Evolutionary conservation across 495 filamentous ascomycete species (phyloP).

Genomic region (Podospora didyma): DNA sequence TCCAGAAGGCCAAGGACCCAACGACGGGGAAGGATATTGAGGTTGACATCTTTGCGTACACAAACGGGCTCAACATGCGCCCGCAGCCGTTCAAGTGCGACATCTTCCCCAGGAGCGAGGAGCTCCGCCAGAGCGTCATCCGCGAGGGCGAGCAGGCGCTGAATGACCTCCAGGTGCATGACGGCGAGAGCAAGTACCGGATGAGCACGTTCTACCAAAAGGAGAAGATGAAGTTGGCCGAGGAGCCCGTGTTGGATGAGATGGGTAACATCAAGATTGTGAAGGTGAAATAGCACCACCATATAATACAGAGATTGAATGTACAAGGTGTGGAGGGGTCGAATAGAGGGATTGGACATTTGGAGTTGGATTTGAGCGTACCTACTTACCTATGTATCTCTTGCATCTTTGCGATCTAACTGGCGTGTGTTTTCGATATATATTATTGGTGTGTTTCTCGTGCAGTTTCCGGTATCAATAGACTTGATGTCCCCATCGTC

Average conservation of each 20-base stretch:
- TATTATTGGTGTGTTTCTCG: no score
- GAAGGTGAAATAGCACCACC: slow-evolving; percentile 14
- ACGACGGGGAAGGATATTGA: slow-evolving; percentile 45
- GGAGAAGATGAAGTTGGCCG: slow-evolving; percentile 25
- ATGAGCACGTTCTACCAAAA: slow-evolving; percentile 51
- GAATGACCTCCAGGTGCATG: slow-evolving; percentile 48
- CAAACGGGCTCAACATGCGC: slow-evolving; percentile 54
- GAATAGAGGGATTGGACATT: no score
- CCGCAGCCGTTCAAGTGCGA: slow-evolving; percentile 50
- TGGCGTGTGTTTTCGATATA: no score
- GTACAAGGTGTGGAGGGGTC: no score
- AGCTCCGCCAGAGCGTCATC: slow-evolving; percentile 50
- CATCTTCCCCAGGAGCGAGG: slow-evolving; percentile 45
- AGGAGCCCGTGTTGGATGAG: slow-evolving; percentile 29
- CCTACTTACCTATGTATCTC: no score
- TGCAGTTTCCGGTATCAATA: no score
- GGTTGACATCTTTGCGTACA: slow-evolving; percentile 51
- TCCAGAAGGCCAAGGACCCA: slow-evolving; percentile 45
- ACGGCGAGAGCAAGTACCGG: slow-evolving; percentile 55
- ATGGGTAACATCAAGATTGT: slow-evolving; percentile 27
- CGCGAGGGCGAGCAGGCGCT: slow-evolving; percentile 52
- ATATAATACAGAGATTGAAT: no score
- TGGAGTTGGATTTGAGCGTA: no score
- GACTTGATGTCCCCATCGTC: no score
- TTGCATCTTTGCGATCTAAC: no score